Conservation (phyloP, 129 eudicot genomes). For the Silybum marianum region DNA sequence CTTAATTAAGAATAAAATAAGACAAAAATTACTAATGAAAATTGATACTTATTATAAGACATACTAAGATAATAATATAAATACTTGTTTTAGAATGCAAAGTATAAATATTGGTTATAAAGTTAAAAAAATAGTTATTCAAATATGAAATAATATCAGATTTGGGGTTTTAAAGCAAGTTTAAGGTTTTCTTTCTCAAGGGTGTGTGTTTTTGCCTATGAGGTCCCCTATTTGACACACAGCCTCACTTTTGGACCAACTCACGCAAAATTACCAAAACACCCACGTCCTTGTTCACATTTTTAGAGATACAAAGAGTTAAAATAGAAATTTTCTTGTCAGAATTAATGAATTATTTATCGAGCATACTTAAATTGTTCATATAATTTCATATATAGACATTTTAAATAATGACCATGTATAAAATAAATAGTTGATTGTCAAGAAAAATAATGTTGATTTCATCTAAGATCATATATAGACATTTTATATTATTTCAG, state of each 20-base stretch:
- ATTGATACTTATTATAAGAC: no score
- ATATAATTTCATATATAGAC: not conserved
- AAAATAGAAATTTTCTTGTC: not conserved
- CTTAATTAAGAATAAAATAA: no score
- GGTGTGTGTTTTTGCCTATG: not conserved
- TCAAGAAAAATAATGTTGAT: not conserved
- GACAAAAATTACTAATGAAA: no score
- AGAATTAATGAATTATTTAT: not conserved
- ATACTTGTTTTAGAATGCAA: no score
- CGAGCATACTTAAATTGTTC: not conserved
- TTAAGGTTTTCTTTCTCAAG: not conserved
- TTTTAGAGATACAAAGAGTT: not conserved
- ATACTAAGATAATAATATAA: no score
- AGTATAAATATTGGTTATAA: no score
- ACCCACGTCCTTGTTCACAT: not conserved
- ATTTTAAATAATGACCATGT: not conserved
- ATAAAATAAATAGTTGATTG: not conserved
- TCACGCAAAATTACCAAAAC: not conserved
- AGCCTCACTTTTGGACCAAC: not conserved
- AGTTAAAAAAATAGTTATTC: no score
- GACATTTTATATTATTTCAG: not conserved
- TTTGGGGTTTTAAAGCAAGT: no score
- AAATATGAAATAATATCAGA: no score
- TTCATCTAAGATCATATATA: not conserved
- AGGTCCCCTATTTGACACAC: not conserved